Percentiles rank a stretch among this genome's conserved stretches.
These are phyloP conservation scores for Penicillium psychrofluorescens DNA, from an alignment of 495 filamentous ascomycete genomes.

Conservation along the genomic window DNA sequence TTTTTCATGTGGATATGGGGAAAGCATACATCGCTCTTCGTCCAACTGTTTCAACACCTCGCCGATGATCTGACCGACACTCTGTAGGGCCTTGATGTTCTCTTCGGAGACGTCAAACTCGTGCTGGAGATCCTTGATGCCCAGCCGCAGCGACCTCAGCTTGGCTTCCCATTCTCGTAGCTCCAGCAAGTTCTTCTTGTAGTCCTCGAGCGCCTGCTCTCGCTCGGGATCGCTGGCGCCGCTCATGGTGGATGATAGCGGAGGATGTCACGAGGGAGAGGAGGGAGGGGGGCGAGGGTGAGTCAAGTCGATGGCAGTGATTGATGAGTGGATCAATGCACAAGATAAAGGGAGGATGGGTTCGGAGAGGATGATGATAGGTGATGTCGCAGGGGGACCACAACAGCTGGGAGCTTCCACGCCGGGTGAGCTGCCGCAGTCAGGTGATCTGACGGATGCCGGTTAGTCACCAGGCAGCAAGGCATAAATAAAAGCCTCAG, in stretches of 20 bases:
- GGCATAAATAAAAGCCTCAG: no score
- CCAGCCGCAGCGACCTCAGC: constrained; percentile 81
- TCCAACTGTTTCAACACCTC: constrained; percentile 98
- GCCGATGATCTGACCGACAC: constrained; percentile 98
- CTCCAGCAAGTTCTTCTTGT: constrained; percentile 89
- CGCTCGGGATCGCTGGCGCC: constrained; percentile 57
- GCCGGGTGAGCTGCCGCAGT: constrained; percentile 23
- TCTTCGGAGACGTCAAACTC: constrained; percentile 97
- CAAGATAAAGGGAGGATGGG: background rate
- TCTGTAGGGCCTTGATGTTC: constrained; percentile 99
- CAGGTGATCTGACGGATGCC: constrained; percentile 11
- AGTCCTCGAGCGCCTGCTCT: constrained; percentile 74
- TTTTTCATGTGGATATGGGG: background rate
- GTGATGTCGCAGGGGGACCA: background rate
- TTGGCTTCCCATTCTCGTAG: constrained; percentile 98
- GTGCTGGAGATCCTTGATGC: constrained; percentile 90
- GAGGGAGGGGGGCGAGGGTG: background rate
- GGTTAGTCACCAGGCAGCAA: no score
- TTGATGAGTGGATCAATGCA: no score
- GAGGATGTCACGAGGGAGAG: background rate
- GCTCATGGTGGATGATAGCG: constrained; percentile 34
- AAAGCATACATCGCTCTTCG: constrained; percentile 82
- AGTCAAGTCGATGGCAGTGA: background rate
- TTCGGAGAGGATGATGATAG: constrained; percentile 1
- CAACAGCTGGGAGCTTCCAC: constrained; percentile 23